These are phyloP conservation scores for Eudorina sp. DNA, from an alignment of 139 green algal genomes.

Conservation along the genomic window DNA sequence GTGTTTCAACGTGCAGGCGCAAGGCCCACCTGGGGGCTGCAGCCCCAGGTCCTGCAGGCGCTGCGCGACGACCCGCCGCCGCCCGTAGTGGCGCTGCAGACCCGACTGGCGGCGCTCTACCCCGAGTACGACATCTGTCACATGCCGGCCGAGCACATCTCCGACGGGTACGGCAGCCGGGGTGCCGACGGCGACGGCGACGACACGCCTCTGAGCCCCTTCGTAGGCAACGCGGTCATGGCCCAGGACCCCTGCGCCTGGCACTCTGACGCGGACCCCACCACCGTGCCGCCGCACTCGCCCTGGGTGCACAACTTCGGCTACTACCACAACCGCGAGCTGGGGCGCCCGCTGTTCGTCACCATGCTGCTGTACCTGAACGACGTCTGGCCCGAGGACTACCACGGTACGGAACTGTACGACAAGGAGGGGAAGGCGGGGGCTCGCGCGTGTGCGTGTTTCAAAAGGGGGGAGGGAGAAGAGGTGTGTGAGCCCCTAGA, in stretches of 20 bases:
- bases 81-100: conserved; percentile 53
- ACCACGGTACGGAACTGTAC: conserved; percentile 55
- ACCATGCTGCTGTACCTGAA: conserved; percentile 87
- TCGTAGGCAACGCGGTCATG: conserved; percentile 79
- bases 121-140: conserved; percentile 53
- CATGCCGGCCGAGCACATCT: conserved; percentile 52
- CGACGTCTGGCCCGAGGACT: conserved; percentile 70
- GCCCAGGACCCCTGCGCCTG: conserved; percentile 76
- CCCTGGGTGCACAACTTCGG: conserved; percentile 73
- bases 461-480: no score
- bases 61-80: conserved; percentile 44
- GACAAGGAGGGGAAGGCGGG: neutral
- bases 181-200: neutral
- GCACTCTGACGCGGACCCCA: conserved; percentile 87
- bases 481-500: no score
- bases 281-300: conserved; percentile 66
- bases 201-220: conserved; percentile 15
- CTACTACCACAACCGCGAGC: conserved; percentile 85
- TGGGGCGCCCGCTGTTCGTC: conserved; percentile 79
- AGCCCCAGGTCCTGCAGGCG: conserved; percentile 17
- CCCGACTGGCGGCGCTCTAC: conserved; percentile 54
- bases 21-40: conserved; percentile 57
- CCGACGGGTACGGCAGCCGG: neutral
- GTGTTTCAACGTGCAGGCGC: conserved; percentile 32
- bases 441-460: no score